Evolutionary conservation across 2,329 filamentous ascomycete genomes (phyloP).

Genomic region (Aspergillus ochraceoroseus): DNA sequence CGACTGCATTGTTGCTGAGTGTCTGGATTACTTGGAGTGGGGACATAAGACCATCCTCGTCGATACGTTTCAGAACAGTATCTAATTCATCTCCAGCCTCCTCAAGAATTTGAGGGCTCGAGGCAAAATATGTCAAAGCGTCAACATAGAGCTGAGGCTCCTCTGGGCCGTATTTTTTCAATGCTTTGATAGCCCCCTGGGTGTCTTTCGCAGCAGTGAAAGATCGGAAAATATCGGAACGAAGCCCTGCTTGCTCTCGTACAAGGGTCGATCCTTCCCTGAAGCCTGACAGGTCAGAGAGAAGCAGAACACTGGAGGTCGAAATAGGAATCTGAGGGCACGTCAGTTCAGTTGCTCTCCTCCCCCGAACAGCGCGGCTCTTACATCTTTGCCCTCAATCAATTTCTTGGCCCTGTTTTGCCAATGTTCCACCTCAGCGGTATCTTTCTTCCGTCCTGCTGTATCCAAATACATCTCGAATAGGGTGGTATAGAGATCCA

Average conservation of each 20-base stretch:
- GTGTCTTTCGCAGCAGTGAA: slow-evolving; percentile 93
- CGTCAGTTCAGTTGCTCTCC: slow-evolving; percentile 1
- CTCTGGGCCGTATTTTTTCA: slow-evolving; percentile 84
- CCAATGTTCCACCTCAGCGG: slow-evolving; percentile 68
- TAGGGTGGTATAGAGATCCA: slow-evolving; percentile 86
- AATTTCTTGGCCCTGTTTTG: slow-evolving; percentile 84
- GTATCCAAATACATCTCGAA: slow-evolving; percentile 98
- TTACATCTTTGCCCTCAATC: slow-evolving; percentile 70
- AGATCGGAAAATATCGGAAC: slow-evolving; percentile 93
- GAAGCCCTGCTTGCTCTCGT: slow-evolving; percentile 84
- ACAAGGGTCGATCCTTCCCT: slow-evolving; percentile 85
- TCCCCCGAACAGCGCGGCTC: too few species aligned
- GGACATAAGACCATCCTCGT: slow-evolving; percentile 86
- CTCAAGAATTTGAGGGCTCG: slow-evolving; percentile 70
- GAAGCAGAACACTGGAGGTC: slow-evolving; percentile 84
- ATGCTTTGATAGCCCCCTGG: slow-evolving; percentile 77
- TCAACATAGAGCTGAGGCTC: slow-evolving; percentile 91
- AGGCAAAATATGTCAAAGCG: slow-evolving; percentile 88
- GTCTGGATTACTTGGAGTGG: slow-evolving; percentile 95
- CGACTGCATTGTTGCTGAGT: slow-evolving; percentile 70
- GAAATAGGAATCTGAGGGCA: slow-evolving; percentile 64
- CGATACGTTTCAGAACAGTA: slow-evolving; percentile 75
- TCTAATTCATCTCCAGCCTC: slow-evolving; percentile 86
- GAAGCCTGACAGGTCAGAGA: slow-evolving; percentile 90
- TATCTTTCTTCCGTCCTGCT: slow-evolving; percentile 66